Evolutionary conservation across 2,329 filamentous ascomycete genomes (phyloP).

Genomic region (Phyllosticta capitalensis): DNA sequence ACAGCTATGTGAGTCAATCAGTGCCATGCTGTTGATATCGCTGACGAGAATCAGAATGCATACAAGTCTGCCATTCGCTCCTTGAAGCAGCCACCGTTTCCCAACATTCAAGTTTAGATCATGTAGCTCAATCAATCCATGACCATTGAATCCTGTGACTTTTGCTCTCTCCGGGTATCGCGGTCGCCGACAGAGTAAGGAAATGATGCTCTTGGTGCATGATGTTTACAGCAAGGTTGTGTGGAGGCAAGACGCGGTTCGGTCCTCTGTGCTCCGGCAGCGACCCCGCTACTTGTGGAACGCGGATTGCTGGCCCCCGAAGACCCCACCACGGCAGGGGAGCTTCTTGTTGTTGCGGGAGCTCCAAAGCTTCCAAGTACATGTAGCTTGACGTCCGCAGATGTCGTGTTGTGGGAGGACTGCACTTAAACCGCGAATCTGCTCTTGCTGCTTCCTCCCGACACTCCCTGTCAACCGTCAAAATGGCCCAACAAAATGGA

Average conservation of each 20-base stretch:
- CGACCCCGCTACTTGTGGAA: neutral
- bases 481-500: neutral
- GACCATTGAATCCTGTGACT: neutral
- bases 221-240: neutral
- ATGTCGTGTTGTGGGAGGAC: neutral
- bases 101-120: neutral
- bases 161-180: neutral
- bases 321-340: neutral
- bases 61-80: neutral
- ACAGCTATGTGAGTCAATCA: conserved; percentile 6
- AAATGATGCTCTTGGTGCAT: neutral
- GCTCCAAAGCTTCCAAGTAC: neutral
- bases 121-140: neutral
- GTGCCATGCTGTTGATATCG: neutral
- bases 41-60: neutral
- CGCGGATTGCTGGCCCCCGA: neutral
- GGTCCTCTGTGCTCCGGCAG: neutral
- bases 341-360: neutral
- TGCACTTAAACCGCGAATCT: neutral
- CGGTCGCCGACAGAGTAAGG: neutral
- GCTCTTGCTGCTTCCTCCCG: too few species aligned
- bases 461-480: neutral
- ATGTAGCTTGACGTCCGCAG: neutral
- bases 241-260: neutral
- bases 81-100: neutral